Evolutionary conservation across 2,329 filamentous ascomycete genomes (phyloP), one percentile per base, ranked within the genome.

Genomic region (Penicillium brevicompactum): DNA sequence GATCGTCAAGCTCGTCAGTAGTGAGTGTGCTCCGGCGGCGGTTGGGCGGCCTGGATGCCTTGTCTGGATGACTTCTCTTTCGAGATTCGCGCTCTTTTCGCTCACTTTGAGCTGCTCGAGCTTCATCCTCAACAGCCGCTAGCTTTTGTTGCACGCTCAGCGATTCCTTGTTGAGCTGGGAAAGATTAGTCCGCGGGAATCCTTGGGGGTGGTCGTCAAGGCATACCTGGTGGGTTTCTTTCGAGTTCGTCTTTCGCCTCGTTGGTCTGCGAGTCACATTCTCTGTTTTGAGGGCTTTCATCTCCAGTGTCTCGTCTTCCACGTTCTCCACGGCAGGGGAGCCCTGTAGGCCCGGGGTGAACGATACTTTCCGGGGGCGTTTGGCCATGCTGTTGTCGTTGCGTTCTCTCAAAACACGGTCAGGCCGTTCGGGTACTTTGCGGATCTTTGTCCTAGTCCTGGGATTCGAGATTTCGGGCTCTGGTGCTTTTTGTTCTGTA

Each of bases 21-120:
- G 73, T 78, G 22, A 79, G 65, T 27, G 77, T 79, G 53, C 77
- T 79, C 44, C 76, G 69, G 55, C 77, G 69, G 43, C 70, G 67
- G 32, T 66, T 69, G 21, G 65, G 64, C 44, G 67, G 66, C 48
- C 67, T 65, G 38, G 64, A 59, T 45, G 46, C 56, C 57, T 69
- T 71, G 18, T 65, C 66, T 11, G 60, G 65, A 47, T 65, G 71
- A 57, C 60, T 72, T 60, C 71, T 62, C 56, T 75, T 76, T 42
- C 70, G 69, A 53, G 67, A 68, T 50, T 74, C 71, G 31, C 61
- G 61, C 52, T 71, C 70, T 55, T 70, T 70, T 46, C 67, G 66
- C 18, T 66, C 59, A 58, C 67, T 66, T 53, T 72, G 71, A 9
- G 73, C 74, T 32, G 69, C 71, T 37, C 70, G 67, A 21, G 78